A percentile compares a stretch with the other conserved stretches of the same genome.
Evolutionary conservation across 257 asterid species (phyloP).

Genomic region (Solanum boliviense): DNA sequence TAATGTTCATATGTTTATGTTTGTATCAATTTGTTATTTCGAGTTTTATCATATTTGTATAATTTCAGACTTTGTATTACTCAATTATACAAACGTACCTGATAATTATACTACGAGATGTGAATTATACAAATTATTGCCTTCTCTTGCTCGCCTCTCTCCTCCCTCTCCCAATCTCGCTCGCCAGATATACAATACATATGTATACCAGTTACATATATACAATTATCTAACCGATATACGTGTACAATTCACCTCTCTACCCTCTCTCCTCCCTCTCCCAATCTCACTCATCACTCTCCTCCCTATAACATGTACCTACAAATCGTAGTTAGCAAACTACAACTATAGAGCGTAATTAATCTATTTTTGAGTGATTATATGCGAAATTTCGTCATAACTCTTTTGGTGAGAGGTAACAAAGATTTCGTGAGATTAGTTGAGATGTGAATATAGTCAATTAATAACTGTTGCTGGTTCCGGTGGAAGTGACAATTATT

Average conservation of each 20-base stretch:
- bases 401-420: neutral
- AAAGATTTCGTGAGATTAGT: neutral
- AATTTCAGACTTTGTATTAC: neutral
- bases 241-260: neutral
- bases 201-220: no score
- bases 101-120: neutral
- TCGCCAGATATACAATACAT: no score
- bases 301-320: neutral
- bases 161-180: neutral
- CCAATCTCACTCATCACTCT: neutral
- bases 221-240: no score
- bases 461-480: neutral
- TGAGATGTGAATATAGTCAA: neutral
- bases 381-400: no score
- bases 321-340: neutral
- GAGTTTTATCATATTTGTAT: neutral
- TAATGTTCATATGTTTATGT: neutral
- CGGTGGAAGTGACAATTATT: neutral
- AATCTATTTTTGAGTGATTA: neutral
- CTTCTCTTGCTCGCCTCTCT: neutral
- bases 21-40: neutral
- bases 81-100: neutral
- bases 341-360: rapidly evolving
- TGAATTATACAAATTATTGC: neutral
- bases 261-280: no score